Percentiles rank a stretch among this genome's conserved stretches.
phyloP scores from a whole-genome alignment of 2,329 filamentous ascomycete species.

The Beauveria sp. region DNA sequence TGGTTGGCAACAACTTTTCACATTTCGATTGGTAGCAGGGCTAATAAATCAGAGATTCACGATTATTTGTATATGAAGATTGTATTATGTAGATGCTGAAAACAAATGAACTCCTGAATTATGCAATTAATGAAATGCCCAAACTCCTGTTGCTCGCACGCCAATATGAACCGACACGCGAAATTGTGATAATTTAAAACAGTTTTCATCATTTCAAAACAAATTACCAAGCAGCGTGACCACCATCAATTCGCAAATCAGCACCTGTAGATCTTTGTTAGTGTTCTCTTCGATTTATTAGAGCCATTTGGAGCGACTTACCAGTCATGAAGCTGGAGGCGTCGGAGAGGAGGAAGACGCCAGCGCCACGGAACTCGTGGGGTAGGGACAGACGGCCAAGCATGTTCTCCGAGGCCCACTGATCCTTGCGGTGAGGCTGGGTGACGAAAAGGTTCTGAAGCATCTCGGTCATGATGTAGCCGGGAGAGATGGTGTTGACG shows the following conservation, averaged over 20 bases:
- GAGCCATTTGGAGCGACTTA: not conserved
- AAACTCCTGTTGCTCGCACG: conserved; percentile 1
- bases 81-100: not conserved
- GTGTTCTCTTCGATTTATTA: not conserved
- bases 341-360: conserved; percentile 66
- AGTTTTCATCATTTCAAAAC: not conserved
- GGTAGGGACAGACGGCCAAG: conserved; percentile 60
- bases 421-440: conserved; percentile 57
- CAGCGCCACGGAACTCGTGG: conserved; percentile 63
- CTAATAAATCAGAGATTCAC: too few species aligned
- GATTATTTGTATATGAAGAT: too few species aligned
- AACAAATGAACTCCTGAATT: not conserved
- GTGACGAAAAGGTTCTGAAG: conserved; percentile 70
- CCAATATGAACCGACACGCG: not conserved
- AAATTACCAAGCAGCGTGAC: conserved; percentile 53
- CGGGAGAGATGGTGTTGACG: conserved; percentile 74
- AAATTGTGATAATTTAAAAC: not conserved
- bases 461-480: conserved; percentile 79
- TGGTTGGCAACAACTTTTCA: too few species aligned
- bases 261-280: conserved; percentile 22
- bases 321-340: conserved; percentile 70
- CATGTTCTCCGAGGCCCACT: conserved; percentile 85
- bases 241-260: conserved; percentile 64
- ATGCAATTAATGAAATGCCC: not conserved
- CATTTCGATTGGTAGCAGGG: too few species aligned